Evolutionary conservation across 441 rosid species (phyloP).

Genomic region (Sinapis alba): DNA sequence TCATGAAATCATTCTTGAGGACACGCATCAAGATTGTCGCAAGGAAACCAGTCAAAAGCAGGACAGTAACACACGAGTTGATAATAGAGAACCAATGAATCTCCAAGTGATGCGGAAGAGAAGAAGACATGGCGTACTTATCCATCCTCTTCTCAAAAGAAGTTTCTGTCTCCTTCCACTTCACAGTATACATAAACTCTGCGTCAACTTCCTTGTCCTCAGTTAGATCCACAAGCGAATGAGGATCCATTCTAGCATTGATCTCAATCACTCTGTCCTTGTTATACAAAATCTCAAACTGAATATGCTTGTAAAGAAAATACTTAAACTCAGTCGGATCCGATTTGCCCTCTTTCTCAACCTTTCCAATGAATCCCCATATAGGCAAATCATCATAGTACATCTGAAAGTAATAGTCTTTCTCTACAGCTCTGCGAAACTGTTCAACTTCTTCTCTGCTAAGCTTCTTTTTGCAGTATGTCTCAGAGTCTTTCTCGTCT

Average conservation of each 20-base stretch:
- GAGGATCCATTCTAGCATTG: slow-evolving; percentile 40
- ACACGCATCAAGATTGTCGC: slow-evolving; percentile 24
- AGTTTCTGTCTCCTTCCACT: slow-evolving; percentile 28
- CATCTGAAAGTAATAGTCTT: slow-evolving; percentile 54
- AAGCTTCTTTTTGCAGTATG: neutral
- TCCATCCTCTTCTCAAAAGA: slow-evolving; percentile 34
- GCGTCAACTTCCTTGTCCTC: slow-evolving; percentile 30
- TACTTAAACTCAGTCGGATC: slow-evolving; percentile 51
- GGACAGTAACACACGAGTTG: slow-evolving; percentile 31
- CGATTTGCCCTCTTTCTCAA: slow-evolving; percentile 47
- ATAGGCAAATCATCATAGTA: slow-evolving; percentile 67
- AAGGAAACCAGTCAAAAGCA: slow-evolving; percentile 34
- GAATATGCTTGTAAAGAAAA: slow-evolving; percentile 50
- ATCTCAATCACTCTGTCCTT: slow-evolving; percentile 59
- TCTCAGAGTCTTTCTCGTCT: neutral
- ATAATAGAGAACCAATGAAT: slow-evolving; percentile 35
- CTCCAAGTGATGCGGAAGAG: slow-evolving; percentile 23
- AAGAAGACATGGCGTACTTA: slow-evolving; percentile 23
- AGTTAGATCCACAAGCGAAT: slow-evolving; percentile 28
- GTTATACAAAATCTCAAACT: slow-evolving; percentile 50
- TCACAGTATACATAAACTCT: slow-evolving; percentile 25
- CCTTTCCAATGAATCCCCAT: slow-evolving; percentile 61
- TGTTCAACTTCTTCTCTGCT: neutral
- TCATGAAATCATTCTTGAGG: slow-evolving; percentile 22
- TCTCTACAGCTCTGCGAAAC: neutral